Percentiles rank a stretch among this genome's conserved stretches.
Evolutionary conservation across 225 moss, liverwort and hornwort genomes (phyloP).

Genomic region (Straminergon stramineum): DNA sequence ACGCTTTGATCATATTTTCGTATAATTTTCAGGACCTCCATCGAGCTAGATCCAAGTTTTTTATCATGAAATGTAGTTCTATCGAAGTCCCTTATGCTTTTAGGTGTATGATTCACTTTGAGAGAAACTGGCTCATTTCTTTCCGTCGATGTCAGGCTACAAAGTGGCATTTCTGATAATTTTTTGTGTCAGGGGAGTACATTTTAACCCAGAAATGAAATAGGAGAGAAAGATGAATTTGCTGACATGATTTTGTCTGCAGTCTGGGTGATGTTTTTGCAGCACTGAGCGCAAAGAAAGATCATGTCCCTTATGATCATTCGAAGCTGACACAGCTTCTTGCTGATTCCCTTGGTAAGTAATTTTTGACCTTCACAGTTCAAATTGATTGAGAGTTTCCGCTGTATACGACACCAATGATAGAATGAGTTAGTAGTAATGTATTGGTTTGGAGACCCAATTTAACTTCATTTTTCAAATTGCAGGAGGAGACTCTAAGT

Average conservation of each 20-base stretch:
- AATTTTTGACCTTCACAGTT: not conserved
- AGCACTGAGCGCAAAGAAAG: constrained; percentile 76
- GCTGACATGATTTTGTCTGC: constrained; percentile 11
- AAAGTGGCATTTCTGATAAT: not conserved
- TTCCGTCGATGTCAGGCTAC: not conserved
- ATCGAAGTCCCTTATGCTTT: not conserved
- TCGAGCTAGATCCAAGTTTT: not conserved
- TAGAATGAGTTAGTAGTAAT: not conserved
- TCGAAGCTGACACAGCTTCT: constrained; percentile 84
- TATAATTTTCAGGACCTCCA: not conserved
- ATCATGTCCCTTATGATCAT: constrained; percentile 64
- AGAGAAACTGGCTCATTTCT: not conserved
- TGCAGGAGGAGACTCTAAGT: constrained; percentile 77
- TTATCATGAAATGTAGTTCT: not conserved
- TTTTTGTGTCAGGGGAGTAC: not conserved
- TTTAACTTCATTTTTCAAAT: not conserved
- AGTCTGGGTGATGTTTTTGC: constrained; percentile 82
- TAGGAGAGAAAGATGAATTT: not conserved
- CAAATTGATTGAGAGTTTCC: not conserved
- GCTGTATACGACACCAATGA: not conserved
- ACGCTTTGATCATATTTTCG: not conserved
- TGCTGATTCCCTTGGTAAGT: constrained; percentile 74
- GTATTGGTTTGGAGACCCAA: not conserved
- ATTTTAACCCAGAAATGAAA: not conserved
- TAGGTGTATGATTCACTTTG: not conserved